Percentiles rank a stretch among this genome's conserved stretches.
Conservation (phyloP, 192 early-diverging fungal genomes). For the Diversispora eburnea region DNA sequence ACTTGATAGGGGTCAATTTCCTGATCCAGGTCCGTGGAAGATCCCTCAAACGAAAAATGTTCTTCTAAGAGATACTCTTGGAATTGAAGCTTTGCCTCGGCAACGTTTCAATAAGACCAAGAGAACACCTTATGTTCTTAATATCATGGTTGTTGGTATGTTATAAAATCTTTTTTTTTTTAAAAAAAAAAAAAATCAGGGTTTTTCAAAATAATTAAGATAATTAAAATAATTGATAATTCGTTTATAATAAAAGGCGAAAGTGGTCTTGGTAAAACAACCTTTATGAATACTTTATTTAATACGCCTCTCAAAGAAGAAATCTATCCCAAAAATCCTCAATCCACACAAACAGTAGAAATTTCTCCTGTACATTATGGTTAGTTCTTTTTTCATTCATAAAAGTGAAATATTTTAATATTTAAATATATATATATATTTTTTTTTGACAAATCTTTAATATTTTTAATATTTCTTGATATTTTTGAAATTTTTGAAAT, state of each 20-base stretch:
- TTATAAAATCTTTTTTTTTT: neutral
- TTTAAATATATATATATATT: neutral
- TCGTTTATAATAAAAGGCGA: constrained; percentile 58
- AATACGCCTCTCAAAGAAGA: constrained; percentile 88
- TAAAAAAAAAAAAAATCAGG: neutral
- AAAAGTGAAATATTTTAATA: neutral
- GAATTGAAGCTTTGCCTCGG: constrained; percentile 67
- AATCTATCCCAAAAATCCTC: constrained; percentile 49
- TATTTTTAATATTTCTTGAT: constrained; percentile 11
- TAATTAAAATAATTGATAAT: too few species aligned
- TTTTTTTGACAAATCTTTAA: neutral
- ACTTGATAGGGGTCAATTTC: constrained; percentile 51
- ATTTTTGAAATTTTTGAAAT: constrained; percentile 31
- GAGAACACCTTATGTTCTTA: constrained; percentile 77
- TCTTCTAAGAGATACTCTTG: constrained; percentile 53
- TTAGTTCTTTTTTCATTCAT: constrained; percentile 28
- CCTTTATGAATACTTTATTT: constrained; percentile 98
- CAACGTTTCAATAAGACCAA: constrained; percentile 69
- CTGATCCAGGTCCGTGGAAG: constrained; percentile 85
- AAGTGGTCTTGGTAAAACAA: constrained; percentile 98
- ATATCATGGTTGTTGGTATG: constrained; percentile 92
- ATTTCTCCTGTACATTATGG: constrained; percentile 80
- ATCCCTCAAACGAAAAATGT: constrained; percentile 61
- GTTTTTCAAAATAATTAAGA: neutral
- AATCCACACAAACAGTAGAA: constrained; percentile 80